These are phyloP conservation scores for Stenocarpella maydis DNA, from an alignment of 2,329 filamentous ascomycete genomes.

Conservation along the genomic window DNA sequence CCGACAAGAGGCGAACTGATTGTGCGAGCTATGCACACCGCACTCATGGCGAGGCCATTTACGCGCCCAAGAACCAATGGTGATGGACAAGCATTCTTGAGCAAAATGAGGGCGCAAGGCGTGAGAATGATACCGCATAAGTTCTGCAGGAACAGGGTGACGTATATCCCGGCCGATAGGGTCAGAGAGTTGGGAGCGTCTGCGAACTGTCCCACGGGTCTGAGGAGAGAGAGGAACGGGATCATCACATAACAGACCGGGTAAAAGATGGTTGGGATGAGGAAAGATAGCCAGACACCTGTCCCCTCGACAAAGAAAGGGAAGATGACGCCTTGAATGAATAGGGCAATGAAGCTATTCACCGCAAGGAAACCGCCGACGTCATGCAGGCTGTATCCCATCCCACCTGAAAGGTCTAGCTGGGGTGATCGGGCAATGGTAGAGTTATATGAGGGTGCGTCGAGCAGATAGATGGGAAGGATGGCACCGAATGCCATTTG, in stretches of 20 bases:
- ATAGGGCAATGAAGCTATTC: conserved; percentile 73
- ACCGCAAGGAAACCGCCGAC: conserved; percentile 74
- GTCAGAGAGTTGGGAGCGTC: conserved; percentile 39
- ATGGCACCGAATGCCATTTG: conserved; percentile 55
- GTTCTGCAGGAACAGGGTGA: conserved; percentile 71
- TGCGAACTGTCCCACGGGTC: conserved; percentile 40
- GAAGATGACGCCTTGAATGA: conserved; percentile 73
- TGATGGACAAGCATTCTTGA: conserved; percentile 75
- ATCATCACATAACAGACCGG: conserved; percentile 74
- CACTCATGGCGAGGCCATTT: conserved; percentile 76
- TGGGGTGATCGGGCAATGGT: conserved; percentile 10
- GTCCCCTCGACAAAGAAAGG: conserved; percentile 54
- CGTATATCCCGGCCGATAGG: conserved; percentile 70
- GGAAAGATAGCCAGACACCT: conserved; percentile 73
- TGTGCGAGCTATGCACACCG: conserved; percentile 75
- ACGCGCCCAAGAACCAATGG: conserved; percentile 71
- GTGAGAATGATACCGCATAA: conserved; percentile 74
- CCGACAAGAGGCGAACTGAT: conserved; percentile 74
- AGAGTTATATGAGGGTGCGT: conserved; percentile 41
- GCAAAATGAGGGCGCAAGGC: conserved; percentile 73
- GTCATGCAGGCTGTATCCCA: conserved; percentile 71
- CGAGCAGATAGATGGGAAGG: conserved; percentile 53
- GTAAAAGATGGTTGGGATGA: conserved; percentile 71
- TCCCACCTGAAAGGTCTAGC: conserved; percentile 63
- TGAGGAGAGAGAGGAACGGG: conserved; percentile 70